Evolutionary conservation across 2,329 filamentous ascomycete genomes (phyloP).

Genomic region (Calonectria hawksworthii): DNA sequence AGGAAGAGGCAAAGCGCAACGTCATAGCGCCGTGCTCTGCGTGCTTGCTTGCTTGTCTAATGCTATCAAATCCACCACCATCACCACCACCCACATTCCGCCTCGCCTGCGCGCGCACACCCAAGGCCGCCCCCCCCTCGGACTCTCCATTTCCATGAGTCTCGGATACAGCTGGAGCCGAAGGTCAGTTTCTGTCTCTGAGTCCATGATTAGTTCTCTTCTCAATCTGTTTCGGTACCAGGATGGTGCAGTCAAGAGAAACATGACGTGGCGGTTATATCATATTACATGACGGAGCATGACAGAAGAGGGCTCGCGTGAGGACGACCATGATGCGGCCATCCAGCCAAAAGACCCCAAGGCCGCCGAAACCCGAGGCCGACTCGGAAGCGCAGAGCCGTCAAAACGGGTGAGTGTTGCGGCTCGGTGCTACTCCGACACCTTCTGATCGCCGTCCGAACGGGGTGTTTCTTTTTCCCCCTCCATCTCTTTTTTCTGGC

Average conservation of each 20-base stretch:
- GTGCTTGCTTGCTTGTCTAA: neutral
- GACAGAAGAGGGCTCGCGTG: neutral
- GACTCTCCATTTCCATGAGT: neutral
- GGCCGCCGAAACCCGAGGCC: neutral
- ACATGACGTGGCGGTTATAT: conserved; percentile 4
- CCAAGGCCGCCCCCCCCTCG: neutral
- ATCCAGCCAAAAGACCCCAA: neutral
- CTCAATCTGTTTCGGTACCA: neutral
- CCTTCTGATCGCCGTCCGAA: neutral
- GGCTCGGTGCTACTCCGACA: neutral
- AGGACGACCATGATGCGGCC: neutral
- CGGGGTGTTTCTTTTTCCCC: neutral
- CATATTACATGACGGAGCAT: neutral
- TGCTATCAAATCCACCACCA: neutral
- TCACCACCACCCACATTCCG: neutral
- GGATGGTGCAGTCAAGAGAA: neutral
- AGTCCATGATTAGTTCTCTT: neutral
- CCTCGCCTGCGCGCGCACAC: neutral
- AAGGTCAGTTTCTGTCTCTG: neutral
- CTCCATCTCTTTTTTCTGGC: neutral
- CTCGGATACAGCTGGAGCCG: neutral
- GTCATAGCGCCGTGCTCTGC: neutral
- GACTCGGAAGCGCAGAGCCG: neutral
- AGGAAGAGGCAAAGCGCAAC: neutral
- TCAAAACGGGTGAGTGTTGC: neutral